Evolutionary conservation across 352 stramenopile genomes (phyloP), one percentile per base, ranked within the genome.

Genomic region (Globisporangium orthogonon): DNA sequence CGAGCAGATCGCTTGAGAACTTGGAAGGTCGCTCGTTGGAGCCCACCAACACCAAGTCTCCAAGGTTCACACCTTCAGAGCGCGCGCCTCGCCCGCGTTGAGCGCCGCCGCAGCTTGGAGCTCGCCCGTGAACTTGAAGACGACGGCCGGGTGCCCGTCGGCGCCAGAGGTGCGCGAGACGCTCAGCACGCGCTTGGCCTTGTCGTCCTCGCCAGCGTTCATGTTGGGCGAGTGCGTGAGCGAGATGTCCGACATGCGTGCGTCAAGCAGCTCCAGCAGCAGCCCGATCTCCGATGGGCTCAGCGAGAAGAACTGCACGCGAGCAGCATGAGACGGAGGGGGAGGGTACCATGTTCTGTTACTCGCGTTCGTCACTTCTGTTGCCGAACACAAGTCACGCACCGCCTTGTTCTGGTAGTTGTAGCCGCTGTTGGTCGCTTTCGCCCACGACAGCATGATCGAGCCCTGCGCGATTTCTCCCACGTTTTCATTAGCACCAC

Each of bases 331-430:
- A 23, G 23, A 23, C 23, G 23, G 39, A 50, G n/a, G 10, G 43
- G 11, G 43, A 18, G 17, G 43, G 3, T 7, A 48, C 6, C 23
- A 23, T 29, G 43, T 48, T 37, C 31, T 15, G 10, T 13, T n/a
- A 7, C 28, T 18, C 7, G 7, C 13, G 45, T 14, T 13, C 7
- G 17, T 50, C 6, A 7, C 18, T 15, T 30, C 4, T 15, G 4
- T 30, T 50, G n/a, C 11, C 7, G 0, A 17, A 9, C 7, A 7
- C 10, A 35, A 33, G 45, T 7, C 18, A 15, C 68, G 43, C 40
- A 94, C 84, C 62, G 77, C 78, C 72, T 94, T 94, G 56, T 87
- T 86, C 59, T 80, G 83, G 69, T 87, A 91, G 70, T 83, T 80
- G 63, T 92, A 91, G 55, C 80, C 75, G 7, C 64, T 76, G 60